These are phyloP conservation scores for Hypoxylon fuscum DNA, from an alignment of 495 filamentous ascomycete genomes.

Conservation along the genomic window DNA sequence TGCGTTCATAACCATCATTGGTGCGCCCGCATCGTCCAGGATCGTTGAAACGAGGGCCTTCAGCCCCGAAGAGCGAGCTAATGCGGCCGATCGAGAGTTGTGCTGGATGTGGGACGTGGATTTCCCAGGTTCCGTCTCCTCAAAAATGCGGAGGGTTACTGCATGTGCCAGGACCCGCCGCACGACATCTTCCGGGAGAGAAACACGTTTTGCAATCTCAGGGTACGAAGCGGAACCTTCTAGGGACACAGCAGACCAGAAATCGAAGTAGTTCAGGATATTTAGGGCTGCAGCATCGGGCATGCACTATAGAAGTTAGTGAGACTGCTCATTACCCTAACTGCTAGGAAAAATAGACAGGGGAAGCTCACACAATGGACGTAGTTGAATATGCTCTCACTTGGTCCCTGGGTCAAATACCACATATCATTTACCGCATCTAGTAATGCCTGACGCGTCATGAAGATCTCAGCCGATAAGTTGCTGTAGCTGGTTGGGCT, in stretches of 20 bases:
- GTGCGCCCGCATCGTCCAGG: slow-evolving; percentile 74
- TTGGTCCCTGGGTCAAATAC: slow-evolving; percentile 42
- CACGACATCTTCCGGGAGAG: slow-evolving; percentile 43
- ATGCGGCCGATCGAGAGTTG: slow-evolving; percentile 43
- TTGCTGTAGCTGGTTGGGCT: slow-evolving; percentile 37
- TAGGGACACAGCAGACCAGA: slow-evolving; percentile 47
- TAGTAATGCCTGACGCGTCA: slow-evolving; percentile 32
- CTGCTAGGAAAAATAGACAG: not conserved
- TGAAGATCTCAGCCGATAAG: slow-evolving; percentile 37
- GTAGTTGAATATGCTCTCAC: slow-evolving; percentile 44
- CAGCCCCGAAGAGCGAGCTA: slow-evolving; percentile 36
- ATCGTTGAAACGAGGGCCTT: slow-evolving; percentile 73
- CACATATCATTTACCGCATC: slow-evolving; percentile 41
- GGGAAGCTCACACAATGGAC: slow-evolving; percentile 35
- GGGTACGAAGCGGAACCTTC: slow-evolving; percentile 46
- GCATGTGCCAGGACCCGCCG: slow-evolving; percentile 54
- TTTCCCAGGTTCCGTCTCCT: slow-evolving; percentile 45
- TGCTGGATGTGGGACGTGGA: slow-evolving; percentile 39
- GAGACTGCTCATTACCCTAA: not conserved
- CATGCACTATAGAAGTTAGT: slow-evolving; percentile 27
- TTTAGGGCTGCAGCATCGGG: slow-evolving; percentile 43
- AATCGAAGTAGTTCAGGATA: slow-evolving; percentile 45
- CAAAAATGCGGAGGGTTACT: slow-evolving; percentile 56
- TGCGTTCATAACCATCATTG: slow-evolving; percentile 66
- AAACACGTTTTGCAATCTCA: slow-evolving; percentile 43